Conservation (phyloP, 1,139 yeast genomes). For the Yamadazyma buinensis region DNA sequence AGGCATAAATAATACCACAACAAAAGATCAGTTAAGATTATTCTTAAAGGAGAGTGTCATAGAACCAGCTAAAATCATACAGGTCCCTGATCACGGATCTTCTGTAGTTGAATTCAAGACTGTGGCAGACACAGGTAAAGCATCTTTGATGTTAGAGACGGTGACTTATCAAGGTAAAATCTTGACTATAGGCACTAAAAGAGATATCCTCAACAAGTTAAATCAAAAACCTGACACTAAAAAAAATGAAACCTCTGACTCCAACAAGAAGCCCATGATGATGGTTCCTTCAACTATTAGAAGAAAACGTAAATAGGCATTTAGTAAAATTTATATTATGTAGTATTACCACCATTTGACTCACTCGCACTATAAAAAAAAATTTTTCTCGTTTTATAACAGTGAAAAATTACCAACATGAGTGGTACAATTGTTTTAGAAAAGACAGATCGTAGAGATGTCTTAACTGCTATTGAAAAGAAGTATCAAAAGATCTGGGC, state of each 20-base stretch:
- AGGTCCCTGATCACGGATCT: constrained; percentile 17
- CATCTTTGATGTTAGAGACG: constrained; percentile 48
- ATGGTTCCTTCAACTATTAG: constrained; percentile 4
- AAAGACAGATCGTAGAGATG: constrained; percentile 87
- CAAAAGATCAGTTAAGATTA: constrained; percentile 34
- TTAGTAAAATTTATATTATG: no score
- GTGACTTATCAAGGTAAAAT: constrained; percentile 28
- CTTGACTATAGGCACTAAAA: constrained; percentile 35
- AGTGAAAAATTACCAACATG: constrained; percentile 20
- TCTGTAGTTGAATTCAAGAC: constrained; percentile 53
- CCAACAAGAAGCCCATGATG: neutral
- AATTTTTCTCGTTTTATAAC: neutral
- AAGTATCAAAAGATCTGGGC: constrained; percentile 87
- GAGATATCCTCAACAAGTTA: constrained; percentile 21
- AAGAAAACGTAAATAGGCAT: neutral
- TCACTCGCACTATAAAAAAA: no score
- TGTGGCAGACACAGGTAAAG: constrained; percentile 53
- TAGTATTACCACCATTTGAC: no score
- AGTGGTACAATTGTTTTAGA: constrained; percentile 44
- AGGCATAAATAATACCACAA: constrained; percentile 46
- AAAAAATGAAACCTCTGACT: no score
- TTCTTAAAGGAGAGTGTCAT: constrained; percentile 33
- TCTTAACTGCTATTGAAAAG: constrained; percentile 83
- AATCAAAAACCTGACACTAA: neutral
- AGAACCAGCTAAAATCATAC: constrained; percentile 32